These are phyloP conservation scores for Agaricus sinodeliciosus DNA, from an alignment of 768 basidiomycete genomes.

Conservation along the genomic window DNA sequence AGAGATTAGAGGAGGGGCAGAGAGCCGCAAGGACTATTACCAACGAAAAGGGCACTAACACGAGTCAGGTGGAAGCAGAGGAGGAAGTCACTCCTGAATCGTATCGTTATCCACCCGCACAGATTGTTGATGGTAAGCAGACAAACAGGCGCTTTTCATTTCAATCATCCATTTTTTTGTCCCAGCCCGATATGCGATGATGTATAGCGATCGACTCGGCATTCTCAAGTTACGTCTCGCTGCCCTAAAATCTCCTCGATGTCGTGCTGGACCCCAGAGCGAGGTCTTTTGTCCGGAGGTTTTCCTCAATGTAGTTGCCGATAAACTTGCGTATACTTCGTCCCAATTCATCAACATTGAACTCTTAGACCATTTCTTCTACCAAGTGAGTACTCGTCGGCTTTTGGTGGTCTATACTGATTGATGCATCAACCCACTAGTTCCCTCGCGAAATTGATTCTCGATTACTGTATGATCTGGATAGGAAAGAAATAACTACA, in stretches of 20 bases:
- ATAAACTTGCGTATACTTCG: constrained; percentile 93
- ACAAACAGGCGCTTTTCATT: not conserved
- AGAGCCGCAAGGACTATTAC: constrained; percentile 43
- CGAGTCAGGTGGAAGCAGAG: constrained; percentile 25
- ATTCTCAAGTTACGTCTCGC: constrained; percentile 83
- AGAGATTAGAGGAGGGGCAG: constrained; percentile 71
- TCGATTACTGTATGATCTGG: constrained; percentile 86
- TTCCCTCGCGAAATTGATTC: constrained; percentile 98
- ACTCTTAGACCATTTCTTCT: constrained; percentile 96
- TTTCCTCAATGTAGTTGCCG: constrained; percentile 93
- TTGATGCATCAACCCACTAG: constrained; percentile 28
- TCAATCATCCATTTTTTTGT: constrained; percentile 11
- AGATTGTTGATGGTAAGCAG: constrained; percentile 81
- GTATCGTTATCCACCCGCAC: constrained; percentile 87
- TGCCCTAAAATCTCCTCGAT: constrained; percentile 85
- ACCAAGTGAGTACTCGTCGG: constrained; percentile 57
- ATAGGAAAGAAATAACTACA: constrained; percentile 79
- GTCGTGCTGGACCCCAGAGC: constrained; percentile 80
- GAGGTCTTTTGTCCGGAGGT: constrained; percentile 93
- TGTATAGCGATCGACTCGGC: constrained; percentile 75
- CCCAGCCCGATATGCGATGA: constrained; percentile 85
- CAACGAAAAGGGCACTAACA: constrained; percentile 11
- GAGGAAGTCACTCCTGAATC: constrained; percentile 54
- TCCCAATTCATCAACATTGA: constrained; percentile 99
- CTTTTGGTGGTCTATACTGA: not conserved